Base-by-base conservation (phyloP, 2,329 filamentous ascomycete species). In the Penicillium sp. region DNA sequence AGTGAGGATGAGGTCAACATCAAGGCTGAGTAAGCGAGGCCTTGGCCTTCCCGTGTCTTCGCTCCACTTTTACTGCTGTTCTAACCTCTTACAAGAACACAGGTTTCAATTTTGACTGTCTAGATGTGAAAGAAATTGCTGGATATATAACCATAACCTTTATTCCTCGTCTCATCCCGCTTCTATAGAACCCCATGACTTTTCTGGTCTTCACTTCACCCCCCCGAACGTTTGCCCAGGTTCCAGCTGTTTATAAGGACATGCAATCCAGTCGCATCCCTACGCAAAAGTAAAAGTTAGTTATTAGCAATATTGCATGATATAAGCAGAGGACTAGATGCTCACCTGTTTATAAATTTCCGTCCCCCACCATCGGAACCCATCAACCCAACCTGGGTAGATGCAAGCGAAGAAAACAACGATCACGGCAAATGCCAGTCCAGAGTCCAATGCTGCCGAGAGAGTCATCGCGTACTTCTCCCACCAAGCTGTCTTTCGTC, bases 401-500 rank as follows among this genome's bases (percentile, higher is more conserved):
- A 94, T 81, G 59, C 95, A 88, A 1, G 85, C 88, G 64, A 95
- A 93, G 69, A 95, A 95, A 24, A 94, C 85, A 4, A 93, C 82
- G 9, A 95, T 85, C 33, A 94, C 86, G 26, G 88, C 88, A 64
- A 92, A 89, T 0, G 90, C 90, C 18, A 95, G 76, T 0, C 90
- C 89, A 1, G 87, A 91, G 68, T 95, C 90, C 50, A 95, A 78
- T 1, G 89, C 90, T 0, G 90, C 90, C 52, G 86, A 90, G 47
- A 95, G 77, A 4, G 89, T 92, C 89, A 95, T 94, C 38, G 89
- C 93, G 70, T 95, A 95, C 72, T 95, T 94, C 44, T 84, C 85
- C 90, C 90, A 95, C 90, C 90, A 95, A 1, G 83, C 85, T n/a
- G 77, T 78, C 24, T 84, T 86, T 21, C 86, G 79, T 33, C 83